phyloP scores from a whole-genome alignment of 1,139 yeast genomes.

The Blastobotrys serpentis region DNA sequence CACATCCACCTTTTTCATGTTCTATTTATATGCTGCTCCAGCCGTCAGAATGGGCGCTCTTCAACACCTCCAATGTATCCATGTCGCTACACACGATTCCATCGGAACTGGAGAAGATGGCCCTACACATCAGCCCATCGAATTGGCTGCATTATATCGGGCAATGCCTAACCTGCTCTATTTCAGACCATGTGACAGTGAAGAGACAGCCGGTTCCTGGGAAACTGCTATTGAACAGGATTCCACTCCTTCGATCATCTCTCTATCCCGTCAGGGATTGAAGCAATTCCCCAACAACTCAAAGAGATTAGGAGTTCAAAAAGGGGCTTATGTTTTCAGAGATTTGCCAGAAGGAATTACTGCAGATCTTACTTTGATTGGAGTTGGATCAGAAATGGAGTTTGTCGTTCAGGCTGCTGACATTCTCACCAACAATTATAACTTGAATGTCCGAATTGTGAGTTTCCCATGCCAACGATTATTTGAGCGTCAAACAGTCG shows the following conservation, averaged over 20 bases:
- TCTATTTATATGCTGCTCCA: slow-evolving; percentile 42
- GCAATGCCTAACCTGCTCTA: slow-evolving; percentile 40
- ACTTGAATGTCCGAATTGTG: slow-evolving; percentile 35
- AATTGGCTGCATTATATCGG: slow-evolving; percentile 37
- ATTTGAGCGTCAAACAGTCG: slow-evolving; percentile 35
- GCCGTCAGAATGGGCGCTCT: slow-evolving; percentile 43
- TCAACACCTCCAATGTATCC: slow-evolving; percentile 37
- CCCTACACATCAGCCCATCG: slow-evolving; percentile 45
- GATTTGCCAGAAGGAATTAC: slow-evolving; percentile 28
- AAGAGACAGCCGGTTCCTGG: slow-evolving; percentile 40
- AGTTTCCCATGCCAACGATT: slow-evolving; percentile 38
- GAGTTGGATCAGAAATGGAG: slow-evolving; percentile 39
- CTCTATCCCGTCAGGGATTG: slow-evolving; percentile 36
- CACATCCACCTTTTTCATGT: slow-evolving; percentile 42
- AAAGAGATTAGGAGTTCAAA: slow-evolving; percentile 28
- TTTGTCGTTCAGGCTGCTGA: slow-evolving; percentile 38
- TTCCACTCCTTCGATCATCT: slow-evolving; percentile 31
- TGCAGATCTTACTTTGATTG: slow-evolving; percentile 34
- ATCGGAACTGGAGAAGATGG: slow-evolving; percentile 45
- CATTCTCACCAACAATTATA: slow-evolving; percentile 27
- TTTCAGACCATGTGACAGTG: slow-evolving; percentile 39
- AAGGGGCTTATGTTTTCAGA: slow-evolving; percentile 37
- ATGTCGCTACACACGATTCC: slow-evolving; percentile 45
- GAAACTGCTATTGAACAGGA: slow-evolving; percentile 33
- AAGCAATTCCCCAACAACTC: slow-evolving; percentile 32